phyloP scores from a whole-genome alignment of 2,329 filamentous ascomycete species.

The Plenodomus tracheiphilus region DNA sequence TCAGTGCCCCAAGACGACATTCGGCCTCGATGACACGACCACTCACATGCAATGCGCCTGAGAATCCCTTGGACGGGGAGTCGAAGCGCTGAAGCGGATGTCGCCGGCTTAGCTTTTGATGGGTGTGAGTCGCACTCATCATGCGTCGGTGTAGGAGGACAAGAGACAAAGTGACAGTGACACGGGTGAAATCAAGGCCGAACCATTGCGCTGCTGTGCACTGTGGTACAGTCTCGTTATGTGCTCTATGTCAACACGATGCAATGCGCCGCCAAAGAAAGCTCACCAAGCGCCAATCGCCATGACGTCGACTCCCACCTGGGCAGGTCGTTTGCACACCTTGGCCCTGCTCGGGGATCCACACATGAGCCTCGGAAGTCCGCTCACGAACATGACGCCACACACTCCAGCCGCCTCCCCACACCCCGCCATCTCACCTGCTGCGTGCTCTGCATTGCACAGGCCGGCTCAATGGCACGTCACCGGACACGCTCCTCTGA shows the following conservation, averaged over 20 bases:
- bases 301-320: conserved; percentile 14
- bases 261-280: not conserved
- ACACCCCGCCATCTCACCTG: not conserved
- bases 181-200: no score
- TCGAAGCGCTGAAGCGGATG: conserved; percentile 69
- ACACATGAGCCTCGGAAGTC: no score
- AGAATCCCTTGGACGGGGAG: conserved; percentile 67
- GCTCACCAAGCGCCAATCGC: conserved; percentile 4
- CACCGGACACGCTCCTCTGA: not conserved
- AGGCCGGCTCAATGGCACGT: not conserved
- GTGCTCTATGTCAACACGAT: no score
- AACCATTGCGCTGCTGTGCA: no score
- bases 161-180: no score
- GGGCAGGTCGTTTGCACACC: no score
- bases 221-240: no score
- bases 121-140: not conserved
- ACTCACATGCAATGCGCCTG: conserved; percentile 62
- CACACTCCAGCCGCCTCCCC: no score
- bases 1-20: not conserved
- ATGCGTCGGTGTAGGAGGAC: not conserved
- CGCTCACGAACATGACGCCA: no score
- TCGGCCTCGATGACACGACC: not conserved
- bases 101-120: conserved; percentile 34
- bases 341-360: no score
- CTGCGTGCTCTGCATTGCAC: not conserved